These are phyloP conservation scores for Saturnispora gosingensis DNA, from an alignment of 805 yeast species.

Conservation along the genomic window DNA sequence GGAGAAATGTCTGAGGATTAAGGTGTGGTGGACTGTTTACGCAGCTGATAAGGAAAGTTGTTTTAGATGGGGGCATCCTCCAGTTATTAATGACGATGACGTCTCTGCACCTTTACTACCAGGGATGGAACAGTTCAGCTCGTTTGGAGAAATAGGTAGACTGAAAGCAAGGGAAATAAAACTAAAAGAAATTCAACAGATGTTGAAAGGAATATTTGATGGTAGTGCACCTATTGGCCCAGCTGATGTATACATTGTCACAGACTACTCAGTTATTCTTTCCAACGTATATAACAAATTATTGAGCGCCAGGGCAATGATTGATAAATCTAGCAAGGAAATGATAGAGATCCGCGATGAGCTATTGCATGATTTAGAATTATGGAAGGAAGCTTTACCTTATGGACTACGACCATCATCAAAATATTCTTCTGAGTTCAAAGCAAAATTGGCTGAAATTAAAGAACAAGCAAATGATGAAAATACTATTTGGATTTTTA, in stretches of 20 bases:
- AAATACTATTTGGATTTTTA: slow-evolving; percentile 7
- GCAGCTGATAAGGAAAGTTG: slow-evolving; percentile 37
- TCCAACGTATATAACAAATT: slow-evolving; percentile 22
- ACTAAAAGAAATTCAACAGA: slow-evolving; percentile 6
- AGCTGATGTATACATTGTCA: slow-evolving; percentile 13
- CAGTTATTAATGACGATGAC: slow-evolving; percentile 35
- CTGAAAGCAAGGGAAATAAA: slow-evolving; percentile 5
- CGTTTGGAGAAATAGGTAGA: slow-evolving; percentile 1
- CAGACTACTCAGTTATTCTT: slow-evolving; percentile 20
- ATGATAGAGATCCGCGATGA: slow-evolving; percentile 9
- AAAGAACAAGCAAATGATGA: slow-evolving; percentile 3
- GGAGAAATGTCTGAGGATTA: slow-evolving; percentile 32
- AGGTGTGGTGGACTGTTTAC: slow-evolving; percentile 43
- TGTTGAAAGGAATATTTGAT: slow-evolving; percentile 8
- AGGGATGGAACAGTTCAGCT: slow-evolving; percentile 20
- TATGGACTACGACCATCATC: slow-evolving; percentile 17
- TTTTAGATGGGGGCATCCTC: slow-evolving; percentile 40
- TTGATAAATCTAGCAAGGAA: slow-evolving; percentile 14
- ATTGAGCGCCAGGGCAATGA: slow-evolving; percentile 23
- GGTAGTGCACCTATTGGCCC: background rate
- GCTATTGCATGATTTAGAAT: slow-evolving; percentile 20
- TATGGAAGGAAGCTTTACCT: slow-evolving; percentile 24
- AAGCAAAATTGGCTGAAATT: slow-evolving; percentile 7
- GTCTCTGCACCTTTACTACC: slow-evolving; percentile 26
- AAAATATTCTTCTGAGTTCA: slow-evolving; percentile 5